phyloP scores from a whole-genome alignment of 805 yeast genomes.

The Wickerhamiella occidentalis region DNA sequence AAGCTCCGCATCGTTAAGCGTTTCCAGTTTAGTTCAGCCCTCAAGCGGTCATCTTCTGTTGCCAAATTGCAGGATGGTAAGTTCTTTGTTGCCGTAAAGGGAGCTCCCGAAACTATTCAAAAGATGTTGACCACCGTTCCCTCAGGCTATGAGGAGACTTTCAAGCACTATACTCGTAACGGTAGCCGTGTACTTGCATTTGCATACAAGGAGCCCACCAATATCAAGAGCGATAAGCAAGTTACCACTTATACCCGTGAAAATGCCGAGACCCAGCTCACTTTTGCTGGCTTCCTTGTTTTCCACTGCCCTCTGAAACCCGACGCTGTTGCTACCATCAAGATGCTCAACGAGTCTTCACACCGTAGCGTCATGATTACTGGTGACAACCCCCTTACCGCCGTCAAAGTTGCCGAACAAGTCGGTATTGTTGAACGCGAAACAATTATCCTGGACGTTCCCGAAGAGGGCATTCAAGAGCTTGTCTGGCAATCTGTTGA shows the following conservation, averaged over 20 bases:
- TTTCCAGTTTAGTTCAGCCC: constrained; percentile 91
- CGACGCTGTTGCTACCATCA: constrained; percentile 82
- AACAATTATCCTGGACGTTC: constrained; percentile 73
- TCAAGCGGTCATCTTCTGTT: constrained; percentile 87
- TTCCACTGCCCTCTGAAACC: constrained; percentile 94
- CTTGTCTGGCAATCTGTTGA: constrained; percentile 78
- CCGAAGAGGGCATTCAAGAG: constrained; percentile 52
- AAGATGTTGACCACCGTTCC: constrained; percentile 64
- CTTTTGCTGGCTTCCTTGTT: constrained; percentile 84
- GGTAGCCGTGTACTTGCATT: constrained; percentile 96
- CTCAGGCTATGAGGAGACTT: constrained; percentile 66
- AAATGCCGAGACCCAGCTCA: constrained; percentile 58
- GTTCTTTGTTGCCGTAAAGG: constrained; percentile 76
- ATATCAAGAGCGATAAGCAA: constrained; percentile 30
- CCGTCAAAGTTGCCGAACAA: constrained; percentile 92
- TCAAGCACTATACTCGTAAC: constrained; percentile 81
- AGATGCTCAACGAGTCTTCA: constrained; percentile 86
- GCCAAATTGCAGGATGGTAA: constrained; percentile 43
- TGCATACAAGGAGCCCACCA: constrained; percentile 55
- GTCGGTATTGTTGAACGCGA: constrained; percentile 78
- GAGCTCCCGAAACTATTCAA: constrained; percentile 95
- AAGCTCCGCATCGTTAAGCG: constrained; percentile 72
- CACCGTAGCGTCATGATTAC: constrained; percentile 97
- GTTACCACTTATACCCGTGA: constrained; percentile 53
- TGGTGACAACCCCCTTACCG: constrained; percentile 97